These are phyloP conservation scores for Cotoneaster glaucophyllus DNA, from an alignment of 306 rosid genomes.

Conservation along the genomic window DNA sequence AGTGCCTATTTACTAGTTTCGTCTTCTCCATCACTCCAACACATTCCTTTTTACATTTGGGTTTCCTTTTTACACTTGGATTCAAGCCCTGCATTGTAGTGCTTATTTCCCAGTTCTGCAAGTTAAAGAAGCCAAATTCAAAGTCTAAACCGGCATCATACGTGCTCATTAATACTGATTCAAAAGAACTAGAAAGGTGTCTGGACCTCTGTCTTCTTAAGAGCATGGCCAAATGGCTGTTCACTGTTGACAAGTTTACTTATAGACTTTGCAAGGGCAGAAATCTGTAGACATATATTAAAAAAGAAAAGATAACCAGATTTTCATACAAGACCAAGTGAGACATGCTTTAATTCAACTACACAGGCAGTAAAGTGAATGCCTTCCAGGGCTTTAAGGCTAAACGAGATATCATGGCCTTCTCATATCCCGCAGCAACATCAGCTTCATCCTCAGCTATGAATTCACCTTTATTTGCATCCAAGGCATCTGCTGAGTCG, in stretches of 20 bases:
- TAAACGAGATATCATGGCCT: conserved; percentile 63
- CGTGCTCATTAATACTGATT: not conserved
- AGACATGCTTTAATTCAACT: not conserved
- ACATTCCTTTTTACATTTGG: too few species aligned
- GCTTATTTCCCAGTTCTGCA: too few species aligned
- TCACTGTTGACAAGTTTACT: conserved; percentile 76
- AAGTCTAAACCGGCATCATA: not conserved
- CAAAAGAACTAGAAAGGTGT: conserved; percentile 8
- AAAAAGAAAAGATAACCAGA: not conserved
- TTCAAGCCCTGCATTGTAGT: too few species aligned
- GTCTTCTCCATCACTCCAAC: too few species aligned
- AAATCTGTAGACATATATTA: conserved; percentile 35
- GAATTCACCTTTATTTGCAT: conserved; percentile 49
- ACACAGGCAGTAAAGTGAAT: conserved; percentile 10
- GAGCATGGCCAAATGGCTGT: conserved; percentile 69
- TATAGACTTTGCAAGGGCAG: conserved; percentile 58
- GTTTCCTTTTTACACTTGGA: too few species aligned
- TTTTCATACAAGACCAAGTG: not conserved
- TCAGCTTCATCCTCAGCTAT: conserved; percentile 57
- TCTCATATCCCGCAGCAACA: conserved; percentile 63
- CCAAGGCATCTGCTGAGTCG: conserved; percentile 61
- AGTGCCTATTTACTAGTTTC: too few species aligned
- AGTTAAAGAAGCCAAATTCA: not conserved
- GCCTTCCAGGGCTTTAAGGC: conserved; percentile 71
- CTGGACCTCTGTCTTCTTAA: conserved; percentile 73